phyloP scores from a whole-genome alignment of 2,329 filamentous ascomycete genomes.

The Exophiala spinifera region DNA sequence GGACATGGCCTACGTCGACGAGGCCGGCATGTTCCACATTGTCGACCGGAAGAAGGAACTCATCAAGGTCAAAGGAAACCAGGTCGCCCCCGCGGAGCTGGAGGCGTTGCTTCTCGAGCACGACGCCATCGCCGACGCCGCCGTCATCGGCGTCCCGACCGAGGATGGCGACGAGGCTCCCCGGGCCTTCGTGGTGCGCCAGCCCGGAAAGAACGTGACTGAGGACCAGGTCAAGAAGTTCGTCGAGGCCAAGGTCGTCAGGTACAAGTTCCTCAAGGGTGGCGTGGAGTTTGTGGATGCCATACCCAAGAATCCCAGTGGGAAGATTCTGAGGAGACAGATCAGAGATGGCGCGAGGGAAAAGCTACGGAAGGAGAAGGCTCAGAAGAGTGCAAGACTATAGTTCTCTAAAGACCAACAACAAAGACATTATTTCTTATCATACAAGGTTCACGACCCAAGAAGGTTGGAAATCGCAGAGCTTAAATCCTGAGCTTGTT shows the following conservation, averaged over 20 bases:
- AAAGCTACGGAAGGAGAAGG: constrained; percentile 15
- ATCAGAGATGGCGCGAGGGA: constrained; percentile 23
- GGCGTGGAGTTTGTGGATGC: constrained; percentile 49
- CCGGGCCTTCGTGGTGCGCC: constrained; percentile 45
- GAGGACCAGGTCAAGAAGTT: constrained; percentile 38
- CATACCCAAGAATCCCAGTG: constrained; percentile 50
- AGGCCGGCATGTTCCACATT: constrained; percentile 48
- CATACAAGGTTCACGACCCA: too few relatives aligned
- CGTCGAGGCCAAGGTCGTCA: constrained; percentile 37
- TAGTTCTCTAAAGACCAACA: constrained; percentile 2
- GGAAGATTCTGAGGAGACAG: constrained; percentile 45
- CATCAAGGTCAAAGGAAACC: constrained; percentile 56
- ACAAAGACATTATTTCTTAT: too few relatives aligned
- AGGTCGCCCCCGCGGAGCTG: constrained; percentile 49
- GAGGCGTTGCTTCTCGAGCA: constrained; percentile 47
- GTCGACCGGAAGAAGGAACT: constrained; percentile 68
- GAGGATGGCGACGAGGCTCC: constrained; percentile 35
- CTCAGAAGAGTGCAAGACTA: constrained; percentile 21
- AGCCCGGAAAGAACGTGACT: constrained; percentile 31
- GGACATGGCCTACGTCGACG: constrained; percentile 51
- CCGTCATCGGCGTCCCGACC: constrained; percentile 46
- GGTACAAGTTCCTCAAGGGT: constrained; percentile 48
- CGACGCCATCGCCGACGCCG: constrained; percentile 44
- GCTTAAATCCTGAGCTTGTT: too few relatives aligned
- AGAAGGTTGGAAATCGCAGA: too few relatives aligned